Conservation (phyloP, 495 filamentous ascomycete species). For the Trichoderma asperelloides region DNA sequence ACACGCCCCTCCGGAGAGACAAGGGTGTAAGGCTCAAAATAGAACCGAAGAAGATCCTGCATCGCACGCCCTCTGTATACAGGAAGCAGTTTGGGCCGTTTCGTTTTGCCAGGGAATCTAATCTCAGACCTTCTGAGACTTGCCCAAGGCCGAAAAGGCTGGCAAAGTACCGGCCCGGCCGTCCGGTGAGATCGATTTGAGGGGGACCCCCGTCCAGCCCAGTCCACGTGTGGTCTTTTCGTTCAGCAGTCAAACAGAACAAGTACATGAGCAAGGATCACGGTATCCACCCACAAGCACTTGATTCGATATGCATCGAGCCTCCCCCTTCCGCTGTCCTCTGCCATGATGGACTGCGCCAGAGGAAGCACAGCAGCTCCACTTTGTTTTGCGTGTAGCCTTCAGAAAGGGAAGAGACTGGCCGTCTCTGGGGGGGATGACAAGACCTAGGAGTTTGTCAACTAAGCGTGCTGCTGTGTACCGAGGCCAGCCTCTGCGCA, state of each 20-base stretch:
- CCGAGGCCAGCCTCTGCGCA: not conserved
- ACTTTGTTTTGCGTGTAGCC: too few relatives aligned
- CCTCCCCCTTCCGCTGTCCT: not conserved
- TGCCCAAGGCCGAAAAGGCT: not conserved
- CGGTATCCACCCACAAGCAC: not conserved
- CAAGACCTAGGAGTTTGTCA: conserved; percentile 6
- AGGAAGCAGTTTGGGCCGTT: not conserved
- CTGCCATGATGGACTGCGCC: not conserved
- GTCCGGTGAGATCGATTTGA: not conserved
- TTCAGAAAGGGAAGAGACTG: not conserved
- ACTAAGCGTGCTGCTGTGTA: not conserved
- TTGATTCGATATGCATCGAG: not conserved
- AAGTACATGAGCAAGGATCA: not conserved
- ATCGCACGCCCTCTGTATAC: not conserved
- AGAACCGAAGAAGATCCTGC: too few relatives aligned
- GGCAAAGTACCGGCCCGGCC: not conserved
- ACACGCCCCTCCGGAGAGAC: not conserved
- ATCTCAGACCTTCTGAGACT: not conserved
- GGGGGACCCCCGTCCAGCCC: not conserved
- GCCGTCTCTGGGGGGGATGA: not conserved
- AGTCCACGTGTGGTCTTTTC: not conserved
- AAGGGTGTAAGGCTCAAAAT: not conserved
- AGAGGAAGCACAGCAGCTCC: too few relatives aligned
- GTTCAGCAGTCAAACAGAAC: not conserved
- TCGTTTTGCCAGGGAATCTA: not conserved